phyloP scores from a whole-genome alignment of 176 grass and related monocot genomes.

The Zizania latifolia region DNA sequence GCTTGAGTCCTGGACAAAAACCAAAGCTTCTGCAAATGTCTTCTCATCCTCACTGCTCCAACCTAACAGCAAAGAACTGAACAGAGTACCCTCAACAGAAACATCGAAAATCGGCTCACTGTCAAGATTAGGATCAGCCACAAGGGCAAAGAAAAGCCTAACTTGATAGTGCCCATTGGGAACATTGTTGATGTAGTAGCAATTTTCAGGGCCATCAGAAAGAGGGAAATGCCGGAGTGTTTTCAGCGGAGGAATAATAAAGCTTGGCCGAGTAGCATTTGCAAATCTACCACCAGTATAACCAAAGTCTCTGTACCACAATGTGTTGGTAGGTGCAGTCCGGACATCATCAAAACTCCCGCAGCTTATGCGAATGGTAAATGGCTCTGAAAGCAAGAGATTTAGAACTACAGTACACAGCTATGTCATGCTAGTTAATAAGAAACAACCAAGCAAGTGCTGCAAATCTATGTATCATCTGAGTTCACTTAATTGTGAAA shows the following conservation, averaged over 20 bases:
- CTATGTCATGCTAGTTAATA: neutral
- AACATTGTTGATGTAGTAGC: conserved; percentile 74
- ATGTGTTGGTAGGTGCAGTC: conserved; percentile 67
- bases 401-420: neutral
- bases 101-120: conserved; percentile 88
- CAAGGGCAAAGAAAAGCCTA: conserved; percentile 80
- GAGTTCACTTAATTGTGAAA: conserved; percentile 1
- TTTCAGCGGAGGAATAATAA: conserved; percentile 76
- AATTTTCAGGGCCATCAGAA: conserved; percentile 94
- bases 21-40: conserved; percentile 74
- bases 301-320: conserved; percentile 95
- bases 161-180: conserved; percentile 77
- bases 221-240: conserved; percentile 80
- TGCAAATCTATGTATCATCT: neutral
- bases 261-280: conserved; percentile 69
- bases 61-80: conserved; percentile 73
- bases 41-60: conserved; percentile 85
- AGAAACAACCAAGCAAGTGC: neutral
- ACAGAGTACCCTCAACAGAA: conserved; percentile 84
- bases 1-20: conserved; percentile 59
- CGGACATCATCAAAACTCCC: conserved; percentile 77
- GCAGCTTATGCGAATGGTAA: conserved; percentile 88
- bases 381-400: conserved; percentile 64
- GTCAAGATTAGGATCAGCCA: conserved; percentile 66
- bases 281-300: conserved; percentile 81